Conservation (phyloP, 208 protist genomes). For the Trypanosoma platydactyli region DNA sequence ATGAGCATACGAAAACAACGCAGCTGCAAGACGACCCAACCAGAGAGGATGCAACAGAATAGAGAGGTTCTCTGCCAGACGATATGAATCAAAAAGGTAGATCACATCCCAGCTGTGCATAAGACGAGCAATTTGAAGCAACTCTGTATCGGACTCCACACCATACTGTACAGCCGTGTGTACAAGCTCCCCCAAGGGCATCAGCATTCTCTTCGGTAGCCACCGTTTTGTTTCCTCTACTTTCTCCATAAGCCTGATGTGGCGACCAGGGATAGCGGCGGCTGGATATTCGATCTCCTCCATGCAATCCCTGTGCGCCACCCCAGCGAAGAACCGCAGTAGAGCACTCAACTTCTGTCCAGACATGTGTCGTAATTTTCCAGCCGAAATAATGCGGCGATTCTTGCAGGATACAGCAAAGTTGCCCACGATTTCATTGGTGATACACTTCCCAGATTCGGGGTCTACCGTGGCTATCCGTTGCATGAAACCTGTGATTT, state of each 20-base stretch:
- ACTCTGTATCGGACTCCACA: constrained; percentile 70
- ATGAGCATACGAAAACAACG: constrained; percentile 87
- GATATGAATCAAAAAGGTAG: constrained; percentile 70
- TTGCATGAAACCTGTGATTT: constrained; percentile 65
- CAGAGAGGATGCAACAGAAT: constrained; percentile 79
- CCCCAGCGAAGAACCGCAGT: constrained; percentile 59
- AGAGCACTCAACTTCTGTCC: constrained; percentile 68
- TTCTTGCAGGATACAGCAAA: constrained; percentile 90
- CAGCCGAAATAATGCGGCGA: constrained; percentile 72
- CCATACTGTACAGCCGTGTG: constrained; percentile 66
- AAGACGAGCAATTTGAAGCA: constrained; percentile 73
- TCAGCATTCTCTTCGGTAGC: constrained; percentile 69
- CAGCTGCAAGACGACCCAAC: constrained; percentile 75
- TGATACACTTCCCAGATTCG: constrained; percentile 5
- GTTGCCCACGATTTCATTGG: constrained; percentile 62
- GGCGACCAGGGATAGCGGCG: constrained; percentile 71
- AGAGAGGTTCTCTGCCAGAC: constrained; percentile 66
- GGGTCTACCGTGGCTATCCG: constrained; percentile 35
- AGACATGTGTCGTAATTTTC: constrained; percentile 52
- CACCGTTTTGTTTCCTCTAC: constrained; percentile 56
- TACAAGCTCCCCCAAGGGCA: constrained; percentile 73
- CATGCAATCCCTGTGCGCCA: constrained; percentile 69
- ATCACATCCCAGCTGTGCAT: constrained; percentile 89
- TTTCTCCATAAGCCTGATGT: constrained; percentile 61
- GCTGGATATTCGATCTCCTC: constrained; percentile 66